These are phyloP conservation scores for Triangularia verruculosa DNA, from an alignment of 2,329 filamentous ascomycete species.

Conservation along the genomic window DNA sequence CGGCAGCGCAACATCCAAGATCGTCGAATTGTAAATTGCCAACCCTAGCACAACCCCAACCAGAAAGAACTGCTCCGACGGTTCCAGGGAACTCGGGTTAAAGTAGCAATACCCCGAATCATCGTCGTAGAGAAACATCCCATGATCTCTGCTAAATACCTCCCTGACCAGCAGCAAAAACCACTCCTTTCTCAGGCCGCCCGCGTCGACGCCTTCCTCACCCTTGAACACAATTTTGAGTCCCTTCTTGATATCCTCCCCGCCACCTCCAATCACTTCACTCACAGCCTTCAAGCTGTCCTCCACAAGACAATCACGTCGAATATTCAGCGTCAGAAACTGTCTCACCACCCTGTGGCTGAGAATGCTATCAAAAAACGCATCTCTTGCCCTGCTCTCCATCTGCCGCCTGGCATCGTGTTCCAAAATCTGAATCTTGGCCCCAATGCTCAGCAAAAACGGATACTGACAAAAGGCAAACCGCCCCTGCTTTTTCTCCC, in stretches of 20 bases:
- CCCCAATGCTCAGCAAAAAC: conserved; percentile 86
- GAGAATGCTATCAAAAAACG: conserved; percentile 87
- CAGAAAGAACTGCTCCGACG: conserved; percentile 86
- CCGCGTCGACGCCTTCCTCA: conserved; percentile 88
- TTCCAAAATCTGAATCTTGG: conserved; percentile 87
- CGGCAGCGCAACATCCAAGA: conserved; percentile 82
- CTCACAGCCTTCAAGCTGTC: conserved; percentile 83
- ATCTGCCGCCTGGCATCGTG: conserved; percentile 86
- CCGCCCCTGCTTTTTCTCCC: conserved; percentile 71
- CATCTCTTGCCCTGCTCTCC: conserved; percentile 82
- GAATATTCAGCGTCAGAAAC: conserved; percentile 72
- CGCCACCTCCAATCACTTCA: conserved; percentile 74
- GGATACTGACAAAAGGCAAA: conserved; percentile 93
- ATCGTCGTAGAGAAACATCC: conserved; percentile 89
- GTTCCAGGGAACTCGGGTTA: conserved; percentile 85
- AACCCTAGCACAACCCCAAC: conserved; percentile 84
- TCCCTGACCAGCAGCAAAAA: conserved; percentile 84
- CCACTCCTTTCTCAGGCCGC: conserved; percentile 90
- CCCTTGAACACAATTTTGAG: conserved; percentile 80
- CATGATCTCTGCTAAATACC: conserved; percentile 86
- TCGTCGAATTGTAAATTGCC: conserved; percentile 93
- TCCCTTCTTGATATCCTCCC: conserved; percentile 87
- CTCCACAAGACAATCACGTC: conserved; percentile 82
- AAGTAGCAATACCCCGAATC: conserved; percentile 92
- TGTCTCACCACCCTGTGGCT: conserved; percentile 70